phyloP scores from a whole-genome alignment of 129 eudicot species.

The Cynara cardunculus region DNA sequence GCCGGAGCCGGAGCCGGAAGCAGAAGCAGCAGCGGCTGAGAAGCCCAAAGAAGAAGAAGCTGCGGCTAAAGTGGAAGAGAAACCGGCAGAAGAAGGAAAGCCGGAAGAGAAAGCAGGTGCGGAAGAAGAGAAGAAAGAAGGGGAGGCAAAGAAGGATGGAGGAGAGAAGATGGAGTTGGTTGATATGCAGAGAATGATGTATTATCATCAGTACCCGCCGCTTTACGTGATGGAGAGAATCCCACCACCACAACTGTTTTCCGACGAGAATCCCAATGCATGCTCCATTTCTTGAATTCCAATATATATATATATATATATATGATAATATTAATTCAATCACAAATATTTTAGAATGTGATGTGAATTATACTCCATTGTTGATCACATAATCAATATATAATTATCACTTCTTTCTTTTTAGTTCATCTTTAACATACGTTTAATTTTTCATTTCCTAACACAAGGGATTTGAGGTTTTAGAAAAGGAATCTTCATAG shows the following conservation, averaged over 20 bases:
- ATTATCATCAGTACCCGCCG: constrained; percentile 77
- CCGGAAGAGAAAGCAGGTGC: constrained; percentile 26
- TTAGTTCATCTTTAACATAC: neutral
- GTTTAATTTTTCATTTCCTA: neutral
- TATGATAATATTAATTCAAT: constrained; percentile 1
- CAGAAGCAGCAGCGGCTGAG: constrained; percentile 24
- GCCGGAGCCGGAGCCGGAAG: constrained; percentile 45
- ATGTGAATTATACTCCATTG: constrained; percentile 18
- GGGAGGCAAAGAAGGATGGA: constrained; percentile 12
- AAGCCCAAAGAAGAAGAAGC: constrained; percentile 44
- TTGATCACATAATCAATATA: constrained; percentile 3
- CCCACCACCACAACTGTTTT: constrained; percentile 93
- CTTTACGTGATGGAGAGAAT: constrained; percentile 76
- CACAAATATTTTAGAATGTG: constrained; percentile 44
- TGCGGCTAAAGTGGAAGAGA: constrained; percentile 25
- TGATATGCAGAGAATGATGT: constrained; percentile 66
- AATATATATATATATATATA: neutral
- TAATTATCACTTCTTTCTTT: neutral
- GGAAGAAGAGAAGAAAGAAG: constrained; percentile 32
- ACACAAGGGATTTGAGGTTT: too few species aligned
- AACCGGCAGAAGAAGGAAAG: constrained; percentile 36
- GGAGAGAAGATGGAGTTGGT: constrained; percentile 21
- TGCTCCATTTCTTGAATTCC: constrained; percentile 49
- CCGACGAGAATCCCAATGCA: constrained; percentile 97
- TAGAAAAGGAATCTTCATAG: too few species aligned